These are phyloP conservation scores for Austroboletus novae-zelandiae DNA, from an alignment of 1,284 basidiomycete genomes.

Conservation along the genomic window DNA sequence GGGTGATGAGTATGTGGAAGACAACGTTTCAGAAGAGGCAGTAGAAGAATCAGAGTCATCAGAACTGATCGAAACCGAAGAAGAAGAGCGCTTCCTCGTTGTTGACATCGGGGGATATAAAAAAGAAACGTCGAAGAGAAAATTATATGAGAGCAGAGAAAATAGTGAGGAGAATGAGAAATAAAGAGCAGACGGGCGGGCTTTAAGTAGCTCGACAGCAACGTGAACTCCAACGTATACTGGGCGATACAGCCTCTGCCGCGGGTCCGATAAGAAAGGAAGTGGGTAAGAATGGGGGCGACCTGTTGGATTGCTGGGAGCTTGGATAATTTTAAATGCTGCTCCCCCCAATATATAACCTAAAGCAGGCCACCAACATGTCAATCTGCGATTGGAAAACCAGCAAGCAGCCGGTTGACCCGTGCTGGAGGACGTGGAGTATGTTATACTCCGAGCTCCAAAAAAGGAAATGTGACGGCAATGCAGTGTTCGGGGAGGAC, in stretches of 20 bases:
- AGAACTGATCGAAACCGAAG: conserved; percentile 20
- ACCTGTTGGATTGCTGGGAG: conserved; percentile 2
- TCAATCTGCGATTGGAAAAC: conserved; percentile 13
- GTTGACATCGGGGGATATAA: conserved; percentile 1
- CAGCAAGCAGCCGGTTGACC: conserved; percentile 5
- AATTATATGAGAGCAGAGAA: not conserved
- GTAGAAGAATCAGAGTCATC: conserved; percentile 19
- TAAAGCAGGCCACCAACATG: conserved; percentile 6
- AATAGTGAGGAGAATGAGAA: not conserved
- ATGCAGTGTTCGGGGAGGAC: conserved; percentile 18
- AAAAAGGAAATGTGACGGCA: conserved; percentile 24
- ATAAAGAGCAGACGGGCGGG: not conserved
- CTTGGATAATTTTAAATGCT: conserved; percentile 6
- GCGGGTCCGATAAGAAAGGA: conserved; percentile 13
- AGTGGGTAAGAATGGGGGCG: conserved; percentile 1
- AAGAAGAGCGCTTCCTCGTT: conserved; percentile 21
- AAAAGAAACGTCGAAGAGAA: not conserved
- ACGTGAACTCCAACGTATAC: not conserved
- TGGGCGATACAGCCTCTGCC: conserved; percentile 12
- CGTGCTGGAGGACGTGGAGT: conserved; percentile 1
- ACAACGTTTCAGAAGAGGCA: conserved; percentile 27
- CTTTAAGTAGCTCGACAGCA: conserved; percentile 29
- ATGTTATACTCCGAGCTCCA: conserved; percentile 19
- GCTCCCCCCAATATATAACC: conserved; percentile 13
- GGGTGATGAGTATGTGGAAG: conserved; percentile 28